Evolutionary conservation across 257 asterid genomes (phyloP).

Genomic region (Gentiana macrophylla): DNA sequence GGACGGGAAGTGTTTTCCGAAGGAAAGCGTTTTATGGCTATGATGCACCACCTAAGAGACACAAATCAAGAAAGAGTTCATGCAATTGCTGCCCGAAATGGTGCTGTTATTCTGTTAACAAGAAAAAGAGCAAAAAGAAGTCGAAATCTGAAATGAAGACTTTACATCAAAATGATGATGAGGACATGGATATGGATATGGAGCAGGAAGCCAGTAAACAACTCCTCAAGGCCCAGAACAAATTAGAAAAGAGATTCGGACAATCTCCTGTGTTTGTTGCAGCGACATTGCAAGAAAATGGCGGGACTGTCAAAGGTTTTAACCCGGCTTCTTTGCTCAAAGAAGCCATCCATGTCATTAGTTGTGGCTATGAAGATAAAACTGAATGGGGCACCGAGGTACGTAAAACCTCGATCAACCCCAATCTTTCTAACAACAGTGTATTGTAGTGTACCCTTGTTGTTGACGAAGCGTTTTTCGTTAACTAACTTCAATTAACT

Average conservation of each 20-base stretch:
- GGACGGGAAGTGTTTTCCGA: conserved; percentile 32
- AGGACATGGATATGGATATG: too few relatives aligned
- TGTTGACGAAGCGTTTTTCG: not conserved
- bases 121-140: conserved; percentile 14
- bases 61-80: conserved; percentile 13
- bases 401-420: not conserved
- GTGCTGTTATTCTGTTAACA: conserved; percentile 10
- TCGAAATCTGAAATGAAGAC: conserved; percentile 7
- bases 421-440: not conserved
- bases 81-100: conserved; percentile 23
- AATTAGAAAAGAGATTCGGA: conserved; percentile 24
- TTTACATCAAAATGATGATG: not conserved
- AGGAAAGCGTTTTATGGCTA: conserved; percentile 25
- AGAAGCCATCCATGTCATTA: conserved; percentile 30
- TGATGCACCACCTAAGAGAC: conserved; percentile 27
- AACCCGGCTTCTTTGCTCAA: conserved; percentile 19
- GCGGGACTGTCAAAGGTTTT: conserved; percentile 13
- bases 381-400: conserved; percentile 38
- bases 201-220: not conserved
- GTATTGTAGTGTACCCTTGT: not conserved
- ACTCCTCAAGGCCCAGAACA: conserved; percentile 11
- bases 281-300: conserved; percentile 20
- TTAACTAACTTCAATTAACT: not conserved
- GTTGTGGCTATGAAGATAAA: conserved; percentile 32
- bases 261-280: conserved; percentile 24